Evolutionary conservation across 2,329 filamentous ascomycete species (phyloP), one percentile per base, ranked within the genome.

Genomic region (Beauveria asiatica): DNA sequence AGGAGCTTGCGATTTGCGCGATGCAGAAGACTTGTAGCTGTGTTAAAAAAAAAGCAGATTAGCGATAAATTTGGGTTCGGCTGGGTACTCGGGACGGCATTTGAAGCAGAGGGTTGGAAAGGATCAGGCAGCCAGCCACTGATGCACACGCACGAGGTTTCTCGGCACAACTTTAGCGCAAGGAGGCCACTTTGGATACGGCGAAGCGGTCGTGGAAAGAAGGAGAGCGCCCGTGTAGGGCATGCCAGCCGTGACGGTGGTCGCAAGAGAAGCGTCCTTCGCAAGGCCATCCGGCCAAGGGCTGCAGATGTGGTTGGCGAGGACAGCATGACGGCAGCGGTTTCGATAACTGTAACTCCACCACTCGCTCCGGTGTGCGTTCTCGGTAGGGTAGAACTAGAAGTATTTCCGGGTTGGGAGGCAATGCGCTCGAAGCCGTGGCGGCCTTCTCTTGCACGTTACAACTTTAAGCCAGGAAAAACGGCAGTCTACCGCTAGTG

Each of bases 131-230:
- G 23, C 1, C 13, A 3, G 17, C 13, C 13, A 57, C 21, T 9
- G 30, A n/a, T 16, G n/a, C 41, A 17, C 30, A 58, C 56, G 23
- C 33, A 58, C 56, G 56, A 58, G 10, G 46, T 58, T 23, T 58
- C 56, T 41, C 56, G 56, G 23, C 25, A 25, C 46, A 51, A 19
- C 37, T 21, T 51, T 9, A 46, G 37, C 46, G 25, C n/a, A 21
- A 42, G 11, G 37, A 44, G 46, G n/a, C 6, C 46, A 42, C 5
- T 5, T 17, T 51, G 50, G n/a, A 13, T n/a, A 30, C 56, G 46
- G 46, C 37, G 16, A 8, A 44, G n/a, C 23, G 46, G 46, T n/a
- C 25, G 46, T n/a, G 23, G 21, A 25, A 58, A 7, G 25, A 39
- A 44, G 2, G 56, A 46, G 13, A 37, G 13, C 19, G 25, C 4